Percentiles rank a stretch among this genome's conserved stretches.
phyloP scores from a whole-genome alignment of 2,329 filamentous ascomycete species.

The Nemania abortiva region DNA sequence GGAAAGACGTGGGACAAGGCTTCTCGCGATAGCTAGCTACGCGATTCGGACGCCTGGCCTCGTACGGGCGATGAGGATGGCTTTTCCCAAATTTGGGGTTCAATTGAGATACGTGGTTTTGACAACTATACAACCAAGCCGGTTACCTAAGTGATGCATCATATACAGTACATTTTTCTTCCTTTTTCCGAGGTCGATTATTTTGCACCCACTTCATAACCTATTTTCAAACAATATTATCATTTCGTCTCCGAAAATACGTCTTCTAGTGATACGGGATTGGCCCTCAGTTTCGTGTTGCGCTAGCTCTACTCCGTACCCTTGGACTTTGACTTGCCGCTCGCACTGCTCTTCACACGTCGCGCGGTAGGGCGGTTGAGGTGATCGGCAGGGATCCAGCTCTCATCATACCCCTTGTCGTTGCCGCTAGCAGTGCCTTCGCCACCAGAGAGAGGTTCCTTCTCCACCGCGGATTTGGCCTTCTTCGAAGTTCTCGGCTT shows the following conservation, averaged over 20 bases:
- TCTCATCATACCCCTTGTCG: conserved; percentile 84
- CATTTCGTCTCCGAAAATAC: conserved; percentile 20
- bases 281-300: conserved; percentile 12
- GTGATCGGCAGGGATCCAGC: conserved; percentile 92
- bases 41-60: neutral
- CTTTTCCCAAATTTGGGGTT: conserved; percentile 15
- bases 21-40: neutral
- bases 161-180: conserved; percentile 24
- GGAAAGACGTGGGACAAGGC: neutral
- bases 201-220: conserved; percentile 15
- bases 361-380: conserved; percentile 84
- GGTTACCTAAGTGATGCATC: conserved; percentile 6
- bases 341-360: conserved; percentile 71
- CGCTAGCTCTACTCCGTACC: conserved; percentile 48
- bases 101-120: conserved; percentile 30
- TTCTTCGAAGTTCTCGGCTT: conserved; percentile 63
- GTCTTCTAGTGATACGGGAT: neutral
- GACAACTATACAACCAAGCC: conserved; percentile 30
- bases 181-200: conserved; percentile 15
- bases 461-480: conserved; percentile 57
- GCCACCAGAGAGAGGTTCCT: conserved; percentile 73
- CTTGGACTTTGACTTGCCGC: conserved; percentile 58
- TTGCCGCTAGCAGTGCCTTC: conserved; percentile 77
- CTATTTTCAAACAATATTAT: conserved; percentile 28
- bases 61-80: neutral